These are phyloP conservation scores for Backusella morwellensis DNA, from an alignment of 192 early-diverging fungal genomes.

Conservation along the genomic window DNA sequence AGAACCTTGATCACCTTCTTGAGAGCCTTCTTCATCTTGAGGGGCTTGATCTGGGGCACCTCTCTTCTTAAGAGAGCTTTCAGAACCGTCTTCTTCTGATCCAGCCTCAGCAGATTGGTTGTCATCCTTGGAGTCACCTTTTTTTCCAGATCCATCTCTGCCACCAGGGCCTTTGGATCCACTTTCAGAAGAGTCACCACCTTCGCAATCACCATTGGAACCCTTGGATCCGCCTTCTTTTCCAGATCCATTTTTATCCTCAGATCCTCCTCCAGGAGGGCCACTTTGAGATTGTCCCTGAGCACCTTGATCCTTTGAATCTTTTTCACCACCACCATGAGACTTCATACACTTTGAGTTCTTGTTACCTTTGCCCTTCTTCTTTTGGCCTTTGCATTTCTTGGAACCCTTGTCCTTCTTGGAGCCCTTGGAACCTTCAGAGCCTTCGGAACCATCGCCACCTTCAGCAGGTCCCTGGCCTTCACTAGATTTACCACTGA, in stretches of 20 bases:
- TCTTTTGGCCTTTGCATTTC: neutral
- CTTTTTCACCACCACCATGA: neutral
- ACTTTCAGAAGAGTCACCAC: too few relatives aligned
- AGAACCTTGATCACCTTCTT: neutral
- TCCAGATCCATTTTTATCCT: neutral
- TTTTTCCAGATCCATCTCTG: neutral
- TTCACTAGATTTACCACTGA: neutral
- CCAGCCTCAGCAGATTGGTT: neutral
- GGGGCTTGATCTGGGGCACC: neutral
- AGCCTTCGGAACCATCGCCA: neutral
- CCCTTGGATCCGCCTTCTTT: neutral
- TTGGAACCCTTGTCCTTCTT: neutral
- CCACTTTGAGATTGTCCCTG: neutral
- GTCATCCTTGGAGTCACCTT: neutral
- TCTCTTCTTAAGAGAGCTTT: neutral
- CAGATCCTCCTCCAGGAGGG: neutral
- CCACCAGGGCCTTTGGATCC: too few relatives aligned
- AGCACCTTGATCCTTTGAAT: neutral
- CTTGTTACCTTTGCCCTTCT: neutral
- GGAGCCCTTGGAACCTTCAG: neutral
- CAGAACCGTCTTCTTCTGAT: neutral
- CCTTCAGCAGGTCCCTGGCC: neutral
- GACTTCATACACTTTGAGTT: neutral
- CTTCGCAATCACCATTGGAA: too few relatives aligned
- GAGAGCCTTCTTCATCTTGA: neutral